Evolutionary conservation across 2,329 filamentous ascomycete genomes (phyloP).

Genomic region (Alternaria sp.): DNA sequence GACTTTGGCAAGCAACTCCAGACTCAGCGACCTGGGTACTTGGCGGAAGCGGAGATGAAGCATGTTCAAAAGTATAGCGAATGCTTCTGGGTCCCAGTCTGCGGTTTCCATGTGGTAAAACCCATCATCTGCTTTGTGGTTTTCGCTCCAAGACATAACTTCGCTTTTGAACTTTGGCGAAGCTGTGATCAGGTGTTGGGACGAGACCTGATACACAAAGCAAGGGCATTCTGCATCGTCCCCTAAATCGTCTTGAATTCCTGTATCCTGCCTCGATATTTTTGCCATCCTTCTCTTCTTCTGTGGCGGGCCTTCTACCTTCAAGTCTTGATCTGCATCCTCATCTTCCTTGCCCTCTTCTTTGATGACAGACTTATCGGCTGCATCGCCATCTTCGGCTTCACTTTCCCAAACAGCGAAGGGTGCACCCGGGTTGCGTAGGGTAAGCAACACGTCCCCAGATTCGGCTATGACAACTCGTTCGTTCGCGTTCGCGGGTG

Average conservation of each 20-base stretch:
- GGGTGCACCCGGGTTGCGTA: background rate
- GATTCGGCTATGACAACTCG: background rate
- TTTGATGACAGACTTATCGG: too few relatives aligned
- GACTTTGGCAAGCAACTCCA: conserved; percentile 55
- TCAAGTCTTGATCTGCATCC: too few relatives aligned
- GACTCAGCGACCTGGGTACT: conserved; percentile 47
- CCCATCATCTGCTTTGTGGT: background rate
- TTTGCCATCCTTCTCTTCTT: background rate
- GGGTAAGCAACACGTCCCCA: conserved; percentile 9
- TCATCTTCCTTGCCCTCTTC: too few relatives aligned
- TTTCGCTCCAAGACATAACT: background rate
- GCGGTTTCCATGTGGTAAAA: conserved; percentile 3
- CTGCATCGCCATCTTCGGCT: background rate
- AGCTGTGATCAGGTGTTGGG: background rate
- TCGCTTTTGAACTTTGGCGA: conserved; percentile 7
- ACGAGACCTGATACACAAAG: background rate
- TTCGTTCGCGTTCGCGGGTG: too few relatives aligned
- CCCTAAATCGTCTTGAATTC: too few relatives aligned
- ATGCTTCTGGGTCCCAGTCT: conserved; percentile 47
- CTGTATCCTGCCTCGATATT: background rate
- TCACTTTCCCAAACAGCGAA: conserved; percentile 12
- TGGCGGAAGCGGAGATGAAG: conserved; percentile 53
- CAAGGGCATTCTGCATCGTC: too few relatives aligned
- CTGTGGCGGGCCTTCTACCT: too few relatives aligned
- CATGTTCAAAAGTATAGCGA: conserved; percentile 53